Percentiles rank a stretch among this genome's conserved stretches.
Evolutionary conservation across 2,329 filamentous ascomycete genomes (phyloP).

Genomic region (Hymenoscyphus linearis): DNA sequence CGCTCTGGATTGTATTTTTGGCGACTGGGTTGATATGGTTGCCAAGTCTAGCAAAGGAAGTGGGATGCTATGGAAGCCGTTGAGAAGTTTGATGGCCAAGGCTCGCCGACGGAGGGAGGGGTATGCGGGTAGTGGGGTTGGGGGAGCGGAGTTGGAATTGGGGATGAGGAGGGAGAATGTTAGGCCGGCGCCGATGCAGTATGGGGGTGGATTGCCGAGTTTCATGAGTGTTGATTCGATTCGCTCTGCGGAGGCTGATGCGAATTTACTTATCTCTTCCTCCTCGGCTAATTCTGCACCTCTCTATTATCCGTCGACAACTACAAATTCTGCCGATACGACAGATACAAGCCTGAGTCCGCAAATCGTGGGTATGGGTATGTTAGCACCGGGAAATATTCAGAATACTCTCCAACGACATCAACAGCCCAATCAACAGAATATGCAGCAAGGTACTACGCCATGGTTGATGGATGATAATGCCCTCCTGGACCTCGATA

Average conservation of each 20-base stretch:
- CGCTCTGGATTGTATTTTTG: conserved; percentile 33
- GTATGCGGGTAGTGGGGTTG: conserved; percentile 35
- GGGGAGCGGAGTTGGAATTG: conserved; percentile 7
- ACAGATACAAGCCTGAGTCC: conserved; percentile 11
- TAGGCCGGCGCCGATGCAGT: neutral
- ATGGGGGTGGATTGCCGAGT: neutral
- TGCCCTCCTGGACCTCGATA: conserved; percentile 26
- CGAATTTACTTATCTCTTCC: neutral
- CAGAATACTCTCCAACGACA: conserved; percentile 17
- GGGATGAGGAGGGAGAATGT: conserved; percentile 1
- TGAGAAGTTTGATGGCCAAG: conserved; percentile 55
- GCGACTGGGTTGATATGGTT: conserved; percentile 21
- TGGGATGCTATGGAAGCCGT: conserved; percentile 58
- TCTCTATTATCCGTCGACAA: neutral
- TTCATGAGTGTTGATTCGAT: too few relatives aligned
- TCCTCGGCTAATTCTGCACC: neutral
- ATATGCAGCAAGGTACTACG: conserved; percentile 7
- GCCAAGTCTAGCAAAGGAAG: conserved; percentile 35
- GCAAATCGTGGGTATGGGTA: conserved; percentile 24
- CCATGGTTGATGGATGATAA: conserved; percentile 27
- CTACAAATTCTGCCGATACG: neutral
- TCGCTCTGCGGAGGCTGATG: too few relatives aligned
- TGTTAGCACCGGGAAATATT: conserved; percentile 21
- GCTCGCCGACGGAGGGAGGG: conserved; percentile 48
- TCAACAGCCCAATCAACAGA: conserved; percentile 2